These are phyloP conservation scores for Aspergillus wentii DNA, from an alignment of 495 filamentous ascomycete species.

Conservation along the genomic window DNA sequence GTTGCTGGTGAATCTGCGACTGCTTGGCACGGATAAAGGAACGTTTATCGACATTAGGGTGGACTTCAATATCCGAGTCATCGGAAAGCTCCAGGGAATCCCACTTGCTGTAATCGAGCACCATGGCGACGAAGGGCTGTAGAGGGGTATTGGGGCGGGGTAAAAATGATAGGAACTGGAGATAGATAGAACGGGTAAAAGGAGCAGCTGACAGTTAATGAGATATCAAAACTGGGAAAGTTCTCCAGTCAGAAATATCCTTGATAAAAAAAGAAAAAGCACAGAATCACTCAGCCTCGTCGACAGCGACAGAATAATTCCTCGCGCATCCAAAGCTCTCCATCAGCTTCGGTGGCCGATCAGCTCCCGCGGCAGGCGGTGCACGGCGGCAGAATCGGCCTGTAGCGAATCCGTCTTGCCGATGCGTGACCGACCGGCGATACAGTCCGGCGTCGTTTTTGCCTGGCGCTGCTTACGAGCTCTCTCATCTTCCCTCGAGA, in stretches of 20 bases:
- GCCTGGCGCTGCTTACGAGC: slow-evolving; percentile 12
- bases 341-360: slow-evolving; percentile 27
- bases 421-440: slow-evolving; percentile 13
- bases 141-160: slow-evolving; percentile 15
- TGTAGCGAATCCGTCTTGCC: slow-evolving; percentile 9
- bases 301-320: not conserved
- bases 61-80: slow-evolving; percentile 96
- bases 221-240: too few species aligned
- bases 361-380: slow-evolving; percentile 21
- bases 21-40: slow-evolving; percentile 99
- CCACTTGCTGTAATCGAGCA: slow-evolving; percentile 95
- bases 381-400: slow-evolving; percentile 24
- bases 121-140: slow-evolving; percentile 53
- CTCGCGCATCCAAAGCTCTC: slow-evolving; percentile 28
- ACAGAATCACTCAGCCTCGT: not conserved
- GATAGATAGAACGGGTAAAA: too few species aligned
- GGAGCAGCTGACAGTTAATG: too few species aligned
- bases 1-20: slow-evolving; percentile 89
- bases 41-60: slow-evolving; percentile 97
- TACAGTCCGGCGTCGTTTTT: slow-evolving; percentile 3
- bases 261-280: not conserved
- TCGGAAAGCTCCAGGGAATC: slow-evolving; percentile 93
- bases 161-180: slow-evolving; percentile 12
- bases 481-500: not conserved
- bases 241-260: not conserved